Conservation (phyloP, 495 filamentous ascomycete genomes). For the Lasiosphaeria hispida region DNA sequence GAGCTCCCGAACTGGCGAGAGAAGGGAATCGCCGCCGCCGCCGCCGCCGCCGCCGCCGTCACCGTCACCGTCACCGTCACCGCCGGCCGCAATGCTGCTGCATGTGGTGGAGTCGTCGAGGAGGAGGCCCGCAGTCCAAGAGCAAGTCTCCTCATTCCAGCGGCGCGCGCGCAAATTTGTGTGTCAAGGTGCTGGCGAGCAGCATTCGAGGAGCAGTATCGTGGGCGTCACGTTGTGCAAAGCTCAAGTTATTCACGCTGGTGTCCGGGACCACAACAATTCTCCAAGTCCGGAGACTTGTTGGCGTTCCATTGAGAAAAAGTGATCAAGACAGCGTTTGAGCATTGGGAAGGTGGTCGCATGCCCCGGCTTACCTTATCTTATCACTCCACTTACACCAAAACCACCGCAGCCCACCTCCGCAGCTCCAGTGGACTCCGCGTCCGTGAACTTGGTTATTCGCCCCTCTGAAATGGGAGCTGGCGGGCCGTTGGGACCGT, state of each 20-base stretch:
- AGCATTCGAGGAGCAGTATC: conserved; percentile 24
- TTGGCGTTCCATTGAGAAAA: neutral
- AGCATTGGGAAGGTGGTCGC: too few relatives aligned
- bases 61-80: conserved; percentile 1
- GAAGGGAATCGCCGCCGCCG: neutral
- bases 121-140: conserved; percentile 20
- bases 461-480: too few relatives aligned
- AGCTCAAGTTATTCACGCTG: too few relatives aligned
- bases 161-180: conserved; percentile 24
- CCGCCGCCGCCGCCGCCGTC: neutral
- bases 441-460: too few relatives aligned
- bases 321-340: neutral
- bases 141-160: conserved; percentile 41
- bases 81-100: conserved; percentile 11
- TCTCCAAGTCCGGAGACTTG: neutral
- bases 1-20: too few relatives aligned
- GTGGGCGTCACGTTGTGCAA: neutral
- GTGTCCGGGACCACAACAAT: too few relatives aligned
- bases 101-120: conserved; percentile 18
- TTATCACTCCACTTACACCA: too few relatives aligned
- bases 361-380: too few relatives aligned
- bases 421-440: too few relatives aligned
- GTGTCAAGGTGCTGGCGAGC: conserved; percentile 26
- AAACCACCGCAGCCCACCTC: too few relatives aligned
- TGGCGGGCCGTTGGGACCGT: too few relatives aligned